phyloP scores from a whole-genome alignment of 768 basidiomycete species.

The Phaffia tasmanica region DNA sequence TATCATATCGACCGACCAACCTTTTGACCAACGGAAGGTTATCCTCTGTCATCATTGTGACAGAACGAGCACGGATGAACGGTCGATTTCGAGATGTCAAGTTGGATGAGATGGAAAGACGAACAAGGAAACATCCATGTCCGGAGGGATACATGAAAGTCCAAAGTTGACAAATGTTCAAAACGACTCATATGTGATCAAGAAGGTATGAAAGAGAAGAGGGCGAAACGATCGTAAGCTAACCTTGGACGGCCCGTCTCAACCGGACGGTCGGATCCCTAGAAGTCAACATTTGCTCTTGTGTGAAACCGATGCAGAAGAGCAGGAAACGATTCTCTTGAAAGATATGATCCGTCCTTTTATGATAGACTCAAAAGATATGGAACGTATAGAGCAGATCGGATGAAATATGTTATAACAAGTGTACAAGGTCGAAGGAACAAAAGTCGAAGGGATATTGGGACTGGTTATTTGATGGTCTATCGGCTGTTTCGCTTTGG shows the following conservation, averaged over 20 bases:
- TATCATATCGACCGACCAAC: constrained; percentile 59
- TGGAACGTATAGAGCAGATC: no score
- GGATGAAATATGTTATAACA: no score
- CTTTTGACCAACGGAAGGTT: constrained; percentile 86
- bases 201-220: neutral
- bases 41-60: constrained; percentile 55
- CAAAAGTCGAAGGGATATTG: no score
- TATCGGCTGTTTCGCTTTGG: no score
- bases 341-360: no score
- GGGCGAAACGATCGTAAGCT: neutral
- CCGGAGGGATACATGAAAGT: neutral
- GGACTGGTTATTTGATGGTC: no score
- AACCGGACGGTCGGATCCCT: constrained; percentile 3
- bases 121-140: neutral
- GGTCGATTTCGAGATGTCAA: neutral
- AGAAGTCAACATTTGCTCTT: constrained; percentile 6
- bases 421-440: no score
- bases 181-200: neutral
- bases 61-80: constrained; percentile 11
- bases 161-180: neutral
- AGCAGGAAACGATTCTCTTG: no score
- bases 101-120: neutral
- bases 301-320: no score
- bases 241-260: constrained; percentile 8
- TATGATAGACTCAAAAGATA: no score